These are phyloP conservation scores for Blechomonas ayalai DNA, from an alignment of 208 protist genomes.

Conservation along the genomic window DNA sequence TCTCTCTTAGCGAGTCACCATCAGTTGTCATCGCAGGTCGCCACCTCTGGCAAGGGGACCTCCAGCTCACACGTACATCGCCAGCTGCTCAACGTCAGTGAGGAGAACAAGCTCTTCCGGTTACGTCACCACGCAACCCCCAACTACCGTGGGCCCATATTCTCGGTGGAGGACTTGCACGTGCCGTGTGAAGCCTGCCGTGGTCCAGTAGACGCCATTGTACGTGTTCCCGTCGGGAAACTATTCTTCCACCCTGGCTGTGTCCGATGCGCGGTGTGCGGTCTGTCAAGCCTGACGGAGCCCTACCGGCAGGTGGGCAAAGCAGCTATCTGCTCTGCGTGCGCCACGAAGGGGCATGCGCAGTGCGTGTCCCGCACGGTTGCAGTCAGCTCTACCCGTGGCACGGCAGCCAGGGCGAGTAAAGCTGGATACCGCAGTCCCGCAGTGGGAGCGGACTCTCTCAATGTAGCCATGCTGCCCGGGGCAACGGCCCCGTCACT, in stretches of 20 bases:
- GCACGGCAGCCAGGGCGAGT: constrained; percentile 15
- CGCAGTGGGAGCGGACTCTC: not conserved
- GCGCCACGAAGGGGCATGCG: constrained; percentile 21
- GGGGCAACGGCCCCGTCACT: constrained; percentile 53
- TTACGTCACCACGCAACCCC: constrained; percentile 25
- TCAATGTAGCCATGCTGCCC: constrained; percentile 27
- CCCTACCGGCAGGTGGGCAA: constrained; percentile 36
- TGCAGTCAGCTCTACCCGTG: constrained; percentile 25
- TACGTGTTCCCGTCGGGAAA: constrained; percentile 60
- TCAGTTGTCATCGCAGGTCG: no score
- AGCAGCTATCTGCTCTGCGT: constrained; percentile 14
- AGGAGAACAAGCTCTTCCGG: constrained; percentile 53
- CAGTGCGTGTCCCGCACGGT: constrained; percentile 33
- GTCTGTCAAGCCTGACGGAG: constrained; percentile 25
- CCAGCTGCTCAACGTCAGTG: constrained; percentile 33
- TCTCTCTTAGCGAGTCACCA: no score
- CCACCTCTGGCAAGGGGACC: no score
- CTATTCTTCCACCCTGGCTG: constrained; percentile 73
- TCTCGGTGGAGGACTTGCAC: constrained; percentile 62
- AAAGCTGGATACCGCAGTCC: not conserved
- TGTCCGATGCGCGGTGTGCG: constrained; percentile 60
- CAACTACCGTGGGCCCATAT: constrained; percentile 58
- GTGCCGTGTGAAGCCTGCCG: constrained; percentile 57
- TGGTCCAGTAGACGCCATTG: constrained; percentile 65
- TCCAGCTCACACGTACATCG: constrained; percentile 22